Conservation (phyloP, 768 basidiomycete species). For the Trametes meyenii region DNA sequence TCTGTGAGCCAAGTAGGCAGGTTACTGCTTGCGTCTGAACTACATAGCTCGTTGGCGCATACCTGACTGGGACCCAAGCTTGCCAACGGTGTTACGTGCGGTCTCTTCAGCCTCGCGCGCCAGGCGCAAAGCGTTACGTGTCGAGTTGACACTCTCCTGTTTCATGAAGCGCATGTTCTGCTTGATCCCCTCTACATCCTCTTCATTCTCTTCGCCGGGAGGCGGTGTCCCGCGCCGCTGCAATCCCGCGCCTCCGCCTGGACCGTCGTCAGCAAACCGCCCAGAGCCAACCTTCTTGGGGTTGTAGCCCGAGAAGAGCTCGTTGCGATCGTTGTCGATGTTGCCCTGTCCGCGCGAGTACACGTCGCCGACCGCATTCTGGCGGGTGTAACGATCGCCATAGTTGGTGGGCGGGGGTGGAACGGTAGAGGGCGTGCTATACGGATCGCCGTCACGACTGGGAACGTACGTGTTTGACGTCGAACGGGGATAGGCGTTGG, state of each 20-base stretch:
- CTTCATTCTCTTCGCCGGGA: constrained; percentile 76
- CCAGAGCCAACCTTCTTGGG: constrained; percentile 59
- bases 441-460: constrained; percentile 70
- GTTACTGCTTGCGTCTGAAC: not conserved
- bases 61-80: constrained; percentile 95
- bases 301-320: constrained; percentile 77
- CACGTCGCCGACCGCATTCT: constrained; percentile 58
- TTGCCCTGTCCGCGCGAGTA: constrained; percentile 66
- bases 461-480: constrained; percentile 65
- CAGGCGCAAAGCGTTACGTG: constrained; percentile 89
- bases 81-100: constrained; percentile 78
- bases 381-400: constrained; percentile 53
- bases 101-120: constrained; percentile 98
- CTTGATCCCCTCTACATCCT: constrained; percentile 94
- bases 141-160: constrained; percentile 88
- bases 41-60: constrained; percentile 26
- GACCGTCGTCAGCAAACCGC: constrained; percentile 68
- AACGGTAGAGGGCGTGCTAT: constrained; percentile 36
- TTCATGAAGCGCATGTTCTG: constrained; percentile 86
- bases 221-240: constrained; percentile 43
- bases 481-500: constrained; percentile 44
- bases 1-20: constrained; percentile 46
- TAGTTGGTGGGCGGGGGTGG: constrained; percentile 18
- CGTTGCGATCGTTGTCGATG: constrained; percentile 66
- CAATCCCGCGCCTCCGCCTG: constrained; percentile 31